phyloP scores from a whole-genome alignment of 805 yeast species.

The Sugiyamaella chiloensis region DNA sequence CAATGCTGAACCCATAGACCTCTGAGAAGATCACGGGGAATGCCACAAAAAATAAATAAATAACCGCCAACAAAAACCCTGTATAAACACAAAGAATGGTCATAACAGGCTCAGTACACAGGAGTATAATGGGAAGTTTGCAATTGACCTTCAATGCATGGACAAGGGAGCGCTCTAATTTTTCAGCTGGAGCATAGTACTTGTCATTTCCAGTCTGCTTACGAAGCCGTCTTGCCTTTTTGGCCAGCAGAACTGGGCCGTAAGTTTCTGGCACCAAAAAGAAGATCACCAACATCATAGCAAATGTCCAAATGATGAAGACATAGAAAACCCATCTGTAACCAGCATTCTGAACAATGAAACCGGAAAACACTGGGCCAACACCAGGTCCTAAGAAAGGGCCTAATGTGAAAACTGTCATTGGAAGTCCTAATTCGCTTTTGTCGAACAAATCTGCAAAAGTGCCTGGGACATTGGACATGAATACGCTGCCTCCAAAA shows the following conservation, averaged over 20 bases:
- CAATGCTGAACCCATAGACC: conserved; percentile 46
- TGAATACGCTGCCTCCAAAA: conserved; percentile 72
- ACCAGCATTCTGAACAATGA: conserved; percentile 53
- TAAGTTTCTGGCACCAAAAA: conserved; percentile 62
- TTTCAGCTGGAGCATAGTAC: conserved; percentile 43
- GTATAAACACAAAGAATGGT: conserved; percentile 52
- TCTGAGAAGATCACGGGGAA: conserved; percentile 52
- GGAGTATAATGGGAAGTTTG: conserved; percentile 49
- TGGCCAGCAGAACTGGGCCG: conserved; percentile 74
- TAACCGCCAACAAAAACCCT: conserved; percentile 53
- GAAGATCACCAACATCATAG: conserved; percentile 47
- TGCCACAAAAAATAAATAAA: conserved; percentile 59
- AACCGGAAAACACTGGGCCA: conserved; percentile 64
- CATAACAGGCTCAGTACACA: conserved; percentile 55
- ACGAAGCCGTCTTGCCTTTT: conserved; percentile 61
- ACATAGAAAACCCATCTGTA: conserved; percentile 74
- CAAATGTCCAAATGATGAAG: conserved; percentile 58
- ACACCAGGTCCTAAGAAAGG: conserved; percentile 76
- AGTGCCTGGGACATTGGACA: conserved; percentile 84
- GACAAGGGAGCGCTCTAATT: conserved; percentile 9
- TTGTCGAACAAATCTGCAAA: conserved; percentile 73
- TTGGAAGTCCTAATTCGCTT: conserved; percentile 64
- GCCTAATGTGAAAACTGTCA: conserved; percentile 73
- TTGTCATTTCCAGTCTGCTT: conserved; percentile 37
- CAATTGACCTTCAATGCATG: conserved; percentile 36